Base-by-base conservation (phyloP, 768 basidiomycete species). In the Strobilomyces confusus region DNA sequence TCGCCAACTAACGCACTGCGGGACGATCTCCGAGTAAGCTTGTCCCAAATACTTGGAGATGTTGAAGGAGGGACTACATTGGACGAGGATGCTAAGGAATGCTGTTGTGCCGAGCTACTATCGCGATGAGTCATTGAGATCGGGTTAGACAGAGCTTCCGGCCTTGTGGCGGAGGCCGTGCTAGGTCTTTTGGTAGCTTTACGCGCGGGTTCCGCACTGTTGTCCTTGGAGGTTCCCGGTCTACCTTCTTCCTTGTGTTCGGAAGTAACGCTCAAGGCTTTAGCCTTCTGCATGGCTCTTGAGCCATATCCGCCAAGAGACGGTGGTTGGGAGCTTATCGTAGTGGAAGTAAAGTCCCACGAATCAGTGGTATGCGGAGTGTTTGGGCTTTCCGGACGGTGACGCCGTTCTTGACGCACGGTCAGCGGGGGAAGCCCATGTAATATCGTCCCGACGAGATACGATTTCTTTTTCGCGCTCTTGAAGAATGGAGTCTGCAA, bases 401-500 rank as follows among this genome's bases (percentile, higher is more conserved):
- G 79, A 61, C 60, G 68, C 13, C 87, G 82, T 69, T 92, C 89
- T 70, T 91, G 87, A 26, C 90, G 80, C 59, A 76, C 76, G 4
- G 81, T 73, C 38, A 92, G 73, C 20, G 90, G 89, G 0, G 90
- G 90, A 29, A 93, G 73, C 56, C 80, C 83, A 59, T 80, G 80
- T 22, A 98, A 70, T 56, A 97, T 84, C 19, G 85, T 77, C 49
- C 81, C 79, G 26, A 93, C 86, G 17, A 98, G 80, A 70, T 86
- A 88, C 5, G 79, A 76, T 64, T 85, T 86, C 73, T 85, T 89
- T 75, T 89, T 92, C 5, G 91, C 82, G 25, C 70, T 71, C 66
- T 78, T 88, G 74, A 98, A 91, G 68, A 95, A 93, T 2, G 82
- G 76, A 12, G 81, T 84, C 54, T 85, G 80, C 5, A 95, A 74